Conservation (phyloP, 176 grass and related monocot genomes). For the Oryza officinalis region DNA sequence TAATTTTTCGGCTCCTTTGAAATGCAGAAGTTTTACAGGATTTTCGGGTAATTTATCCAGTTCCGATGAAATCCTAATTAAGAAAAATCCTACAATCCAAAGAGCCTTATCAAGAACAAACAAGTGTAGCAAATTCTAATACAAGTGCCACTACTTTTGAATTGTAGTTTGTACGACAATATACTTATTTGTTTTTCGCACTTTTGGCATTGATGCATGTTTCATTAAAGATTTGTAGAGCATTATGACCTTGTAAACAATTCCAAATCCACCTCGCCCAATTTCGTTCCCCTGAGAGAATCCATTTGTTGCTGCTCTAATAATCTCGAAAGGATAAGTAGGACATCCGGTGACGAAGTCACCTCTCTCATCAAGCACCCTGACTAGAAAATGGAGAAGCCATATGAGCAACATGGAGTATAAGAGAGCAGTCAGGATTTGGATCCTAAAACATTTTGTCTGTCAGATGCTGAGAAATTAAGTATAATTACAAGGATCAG, state of each 20-base stretch:
- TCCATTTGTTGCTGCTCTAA: constrained; percentile 41
- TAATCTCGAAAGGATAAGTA: constrained; percentile 33
- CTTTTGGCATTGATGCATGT: background rate
- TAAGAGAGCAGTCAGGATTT: background rate
- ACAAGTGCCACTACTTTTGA: no score
- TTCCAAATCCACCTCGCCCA: constrained; percentile 58
- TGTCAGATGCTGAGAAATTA: background rate
- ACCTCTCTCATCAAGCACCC: background rate
- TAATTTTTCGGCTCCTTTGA: no score
- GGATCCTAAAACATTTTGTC: background rate
- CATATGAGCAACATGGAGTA: background rate
- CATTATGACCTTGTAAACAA: constrained; percentile 55
- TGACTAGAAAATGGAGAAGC: constrained; percentile 7
- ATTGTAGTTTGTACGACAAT: no score
- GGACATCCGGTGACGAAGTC: constrained; percentile 32
- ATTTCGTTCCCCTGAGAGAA: constrained; percentile 45
- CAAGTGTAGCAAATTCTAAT: no score
- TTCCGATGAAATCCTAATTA: no score
- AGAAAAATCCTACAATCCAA: no score
- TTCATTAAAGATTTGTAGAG: no score
- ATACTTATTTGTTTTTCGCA: no score
- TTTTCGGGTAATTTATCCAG: no score
- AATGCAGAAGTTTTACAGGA: no score
- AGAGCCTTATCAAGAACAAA: no score
- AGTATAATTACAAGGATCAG: background rate